These are phyloP conservation scores for Grosmannia huntii DNA, from an alignment of 2,329 filamentous ascomycete genomes.

Conservation along the genomic window DNA sequence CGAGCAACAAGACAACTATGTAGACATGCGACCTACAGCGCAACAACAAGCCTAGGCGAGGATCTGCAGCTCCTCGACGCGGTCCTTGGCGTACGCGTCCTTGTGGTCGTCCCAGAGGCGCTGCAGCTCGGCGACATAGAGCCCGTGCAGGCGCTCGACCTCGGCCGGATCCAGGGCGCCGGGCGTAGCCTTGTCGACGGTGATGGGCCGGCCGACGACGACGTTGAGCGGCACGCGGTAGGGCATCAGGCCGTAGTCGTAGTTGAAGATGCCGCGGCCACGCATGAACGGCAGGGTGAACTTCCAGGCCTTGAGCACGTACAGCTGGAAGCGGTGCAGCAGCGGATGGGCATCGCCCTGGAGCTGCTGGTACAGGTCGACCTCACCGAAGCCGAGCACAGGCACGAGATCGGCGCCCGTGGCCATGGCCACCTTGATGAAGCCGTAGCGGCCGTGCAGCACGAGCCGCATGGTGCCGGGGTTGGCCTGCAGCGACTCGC, in stretches of 20 bases:
- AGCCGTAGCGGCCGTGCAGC: slow-evolving; percentile 74
- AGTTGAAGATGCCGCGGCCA: slow-evolving; percentile 88
- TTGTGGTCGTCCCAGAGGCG: slow-evolving; percentile 68
- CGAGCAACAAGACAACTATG: too few relatives aligned
- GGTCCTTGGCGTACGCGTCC: slow-evolving; percentile 54
- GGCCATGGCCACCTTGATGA: slow-evolving; percentile 83
- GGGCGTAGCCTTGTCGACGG: slow-evolving; percentile 40
- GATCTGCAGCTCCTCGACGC: slow-evolving; percentile 55
- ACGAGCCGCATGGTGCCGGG: slow-evolving; percentile 68
- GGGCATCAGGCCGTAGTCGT: slow-evolving; percentile 92
- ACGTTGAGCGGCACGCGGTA: slow-evolving; percentile 81
- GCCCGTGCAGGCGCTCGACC: slow-evolving; percentile 65
- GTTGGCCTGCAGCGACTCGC: slow-evolving; percentile 80
- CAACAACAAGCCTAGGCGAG: slow-evolving; percentile 20
- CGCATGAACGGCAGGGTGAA: slow-evolving; percentile 89
- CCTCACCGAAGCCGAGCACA: slow-evolving; percentile 86
- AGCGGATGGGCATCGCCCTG: slow-evolving; percentile 62
- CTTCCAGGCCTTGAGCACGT: slow-evolving; percentile 74
- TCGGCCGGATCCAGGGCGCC: slow-evolving; percentile 58
- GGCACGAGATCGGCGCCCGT: slow-evolving; percentile 91
- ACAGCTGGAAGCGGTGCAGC: slow-evolving; percentile 70
- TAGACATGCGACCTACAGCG: too few relatives aligned
- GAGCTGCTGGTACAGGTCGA: slow-evolving; percentile 88
- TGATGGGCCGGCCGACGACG: slow-evolving; percentile 74
- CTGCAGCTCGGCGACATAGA: slow-evolving; percentile 65